phyloP scores from a whole-genome alignment of 768 basidiomycete genomes.

The Suillus alpinus region DNA sequence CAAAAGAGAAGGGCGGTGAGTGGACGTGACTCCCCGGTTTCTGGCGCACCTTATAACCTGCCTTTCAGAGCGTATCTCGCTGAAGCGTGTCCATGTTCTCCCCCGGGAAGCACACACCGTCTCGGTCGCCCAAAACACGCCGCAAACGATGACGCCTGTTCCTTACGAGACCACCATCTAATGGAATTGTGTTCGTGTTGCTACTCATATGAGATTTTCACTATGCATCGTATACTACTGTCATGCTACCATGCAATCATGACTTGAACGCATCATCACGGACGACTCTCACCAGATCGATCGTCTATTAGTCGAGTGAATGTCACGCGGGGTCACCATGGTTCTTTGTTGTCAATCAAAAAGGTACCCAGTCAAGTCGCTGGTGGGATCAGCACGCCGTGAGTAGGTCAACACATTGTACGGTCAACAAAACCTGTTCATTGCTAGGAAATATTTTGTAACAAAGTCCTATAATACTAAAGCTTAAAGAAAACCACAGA shows the following conservation, averaged over 20 bases:
- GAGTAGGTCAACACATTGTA: background rate
- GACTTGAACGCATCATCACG: conserved; percentile 8
- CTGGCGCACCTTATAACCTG: background rate
- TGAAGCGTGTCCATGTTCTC: conserved; percentile 82
- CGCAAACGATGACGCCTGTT: conserved; percentile 91
- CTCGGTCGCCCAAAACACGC: conserved; percentile 68
- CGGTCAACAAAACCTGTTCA: background rate
- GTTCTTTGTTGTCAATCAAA: background rate
- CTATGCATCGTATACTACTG: conserved; percentile 19
- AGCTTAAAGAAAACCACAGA: background rate
- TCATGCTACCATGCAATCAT: conserved; percentile 21
- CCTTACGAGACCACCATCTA: conserved; percentile 97
- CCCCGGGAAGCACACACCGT: conserved; percentile 82
- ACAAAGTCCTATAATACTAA: background rate
- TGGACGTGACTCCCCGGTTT: background rate
- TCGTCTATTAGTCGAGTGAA: background rate
- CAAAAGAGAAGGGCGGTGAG: conserved; percentile 85
- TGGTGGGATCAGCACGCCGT: too few species aligned
- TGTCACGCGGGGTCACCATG: background rate
- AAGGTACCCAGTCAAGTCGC: background rate
- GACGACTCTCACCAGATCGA: background rate
- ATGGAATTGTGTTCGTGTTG: conserved; percentile 25
- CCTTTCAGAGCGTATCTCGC: conserved; percentile 65
- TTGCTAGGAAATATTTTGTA: background rate
- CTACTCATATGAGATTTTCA: conserved; percentile 4